A percentile compares a stretch with the other conserved stretches of the same genome.
These are phyloP conservation scores for Striga hermonthica DNA, from an alignment of 305 asterid species.

Conservation along the genomic window DNA sequence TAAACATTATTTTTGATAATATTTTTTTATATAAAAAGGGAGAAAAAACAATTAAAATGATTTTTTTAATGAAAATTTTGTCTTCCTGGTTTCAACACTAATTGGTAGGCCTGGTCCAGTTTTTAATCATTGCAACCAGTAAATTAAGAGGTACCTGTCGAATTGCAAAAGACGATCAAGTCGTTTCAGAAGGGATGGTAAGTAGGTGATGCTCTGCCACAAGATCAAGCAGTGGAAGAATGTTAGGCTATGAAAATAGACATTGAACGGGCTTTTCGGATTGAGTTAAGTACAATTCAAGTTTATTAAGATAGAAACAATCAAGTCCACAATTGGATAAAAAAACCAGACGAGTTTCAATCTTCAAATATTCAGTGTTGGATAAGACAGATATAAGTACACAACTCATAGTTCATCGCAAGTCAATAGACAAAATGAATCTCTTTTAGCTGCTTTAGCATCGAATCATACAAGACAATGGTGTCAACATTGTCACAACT, in stretches of 20 bases:
- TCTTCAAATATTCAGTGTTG: neutral
- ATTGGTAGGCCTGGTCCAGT: no score
- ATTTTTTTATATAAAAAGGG: no score
- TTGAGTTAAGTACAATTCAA: conserved; percentile 8
- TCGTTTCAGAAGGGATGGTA: conserved; percentile 93
- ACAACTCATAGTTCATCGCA: no score
- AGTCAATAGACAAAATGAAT: no score
- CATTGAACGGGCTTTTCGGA: conserved; percentile 2
- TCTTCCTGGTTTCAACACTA: no score
- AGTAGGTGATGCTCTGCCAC: conserved; percentile 65
- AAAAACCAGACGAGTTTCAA: neutral
- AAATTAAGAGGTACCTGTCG: conserved; percentile 60
- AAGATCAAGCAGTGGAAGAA: conserved; percentile 38
- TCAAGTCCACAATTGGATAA: neutral
- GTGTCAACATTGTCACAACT: no score
- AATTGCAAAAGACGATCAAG: conserved; percentile 93
- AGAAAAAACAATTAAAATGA: no score
- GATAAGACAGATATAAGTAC: no score
- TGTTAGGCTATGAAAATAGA: conserved; percentile 21
- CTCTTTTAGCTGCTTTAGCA: no score
- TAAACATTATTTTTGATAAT: no score
- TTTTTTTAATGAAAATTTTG: no score
- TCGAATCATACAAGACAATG: no score
- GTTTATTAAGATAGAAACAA: neutral
- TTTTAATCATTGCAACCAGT: conserved; percentile 3